Evolutionary conservation across 2,329 filamentous ascomycete species (phyloP), one percentile per base, ranked within the genome.

Genomic region (Neonectria coccinea): DNA sequence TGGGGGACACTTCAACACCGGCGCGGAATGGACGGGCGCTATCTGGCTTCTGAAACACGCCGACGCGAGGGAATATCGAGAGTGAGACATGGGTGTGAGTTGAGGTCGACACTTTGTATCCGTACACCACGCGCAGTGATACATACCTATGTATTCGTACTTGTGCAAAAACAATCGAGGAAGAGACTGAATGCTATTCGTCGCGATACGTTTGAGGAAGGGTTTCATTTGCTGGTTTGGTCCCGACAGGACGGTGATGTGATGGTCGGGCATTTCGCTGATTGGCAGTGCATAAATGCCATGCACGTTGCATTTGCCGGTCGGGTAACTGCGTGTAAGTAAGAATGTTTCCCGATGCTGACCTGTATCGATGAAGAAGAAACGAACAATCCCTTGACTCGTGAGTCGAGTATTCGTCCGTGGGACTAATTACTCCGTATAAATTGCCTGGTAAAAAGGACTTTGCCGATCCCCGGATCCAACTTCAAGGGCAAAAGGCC

Each of bases 41-140:
- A 70, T 70, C 68, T 66, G 45, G 53, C 36, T 70, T 61, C 68
- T 73, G 71, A 73, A 73, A 73, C 71, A 63, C 68, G 64, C 68
- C 65, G 70, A 62, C 58, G 57, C 41, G 45, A 57, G 56, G 39
- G 56, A 51, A 51, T 51, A 51, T 48, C 45, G 45, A 42, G 57
- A 51, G 47, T 9, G 29, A 27, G 25, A 41, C 39, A n/a, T 51
- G 48, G 16, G 48, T 20, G n/a, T 7, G 39, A 25, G 25, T 25
- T 25, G 25, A n/a, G 6, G 10, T 10, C 16, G 16, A 18, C n/a
- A 14, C 4, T 4, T 10, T 18, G 9, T 18, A n/a, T n/a, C n/a
- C n/a, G n/a, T n/a, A 18, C 25, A 25, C 25, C 5, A 25, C 25
- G 25, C 25, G 25, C 25, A 25, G 25, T 6, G 25, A 25, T 25